These are phyloP conservation scores for Epichloe sp. DNA, from an alignment of 2,329 filamentous ascomycete species.

Conservation along the genomic window DNA sequence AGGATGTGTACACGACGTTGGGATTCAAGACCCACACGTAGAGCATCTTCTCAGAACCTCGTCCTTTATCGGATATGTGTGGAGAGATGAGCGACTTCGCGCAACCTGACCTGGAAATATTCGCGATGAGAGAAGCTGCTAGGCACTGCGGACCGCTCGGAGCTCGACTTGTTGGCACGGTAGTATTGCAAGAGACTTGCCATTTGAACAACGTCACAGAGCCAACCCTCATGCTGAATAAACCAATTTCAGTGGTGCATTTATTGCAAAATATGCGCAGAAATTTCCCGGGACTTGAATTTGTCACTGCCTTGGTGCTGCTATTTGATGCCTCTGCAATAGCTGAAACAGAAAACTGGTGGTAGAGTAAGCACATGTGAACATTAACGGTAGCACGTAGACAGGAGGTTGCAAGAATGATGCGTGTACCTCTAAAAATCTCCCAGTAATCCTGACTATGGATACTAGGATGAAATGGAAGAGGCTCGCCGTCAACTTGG, in stretches of 20 bases:
- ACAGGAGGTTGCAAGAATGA: neutral
- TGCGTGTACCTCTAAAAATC: conserved; percentile 38
- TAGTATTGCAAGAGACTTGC: conserved; percentile 33
- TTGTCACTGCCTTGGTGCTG: conserved; percentile 16
- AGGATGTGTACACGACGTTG: conserved; percentile 39
- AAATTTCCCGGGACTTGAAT: conserved; percentile 14
- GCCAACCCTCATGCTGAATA: conserved; percentile 29
- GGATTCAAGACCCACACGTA: conserved; percentile 44
- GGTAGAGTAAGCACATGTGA: conserved; percentile 11
- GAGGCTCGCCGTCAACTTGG: conserved; percentile 19
- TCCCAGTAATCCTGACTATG: conserved; percentile 33
- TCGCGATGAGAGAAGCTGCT: conserved; percentile 37
- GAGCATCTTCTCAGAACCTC: conserved; percentile 17
- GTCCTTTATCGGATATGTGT: conserved; percentile 6
- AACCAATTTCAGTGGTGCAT: conserved; percentile 34
- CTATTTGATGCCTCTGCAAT: conserved; percentile 17
- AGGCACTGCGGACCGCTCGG: conserved; percentile 38
- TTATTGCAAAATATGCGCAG: conserved; percentile 31
- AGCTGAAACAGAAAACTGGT: conserved; percentile 25
- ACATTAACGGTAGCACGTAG: neutral
- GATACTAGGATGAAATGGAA: conserved; percentile 32
- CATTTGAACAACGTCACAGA: conserved; percentile 45
- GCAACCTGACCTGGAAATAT: conserved; percentile 41
- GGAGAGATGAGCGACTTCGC: conserved; percentile 42
- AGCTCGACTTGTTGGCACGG: conserved; percentile 8